Conservation (phyloP, 2,329 filamentous ascomycete species). For the Colletotrichum godetiae region DNA sequence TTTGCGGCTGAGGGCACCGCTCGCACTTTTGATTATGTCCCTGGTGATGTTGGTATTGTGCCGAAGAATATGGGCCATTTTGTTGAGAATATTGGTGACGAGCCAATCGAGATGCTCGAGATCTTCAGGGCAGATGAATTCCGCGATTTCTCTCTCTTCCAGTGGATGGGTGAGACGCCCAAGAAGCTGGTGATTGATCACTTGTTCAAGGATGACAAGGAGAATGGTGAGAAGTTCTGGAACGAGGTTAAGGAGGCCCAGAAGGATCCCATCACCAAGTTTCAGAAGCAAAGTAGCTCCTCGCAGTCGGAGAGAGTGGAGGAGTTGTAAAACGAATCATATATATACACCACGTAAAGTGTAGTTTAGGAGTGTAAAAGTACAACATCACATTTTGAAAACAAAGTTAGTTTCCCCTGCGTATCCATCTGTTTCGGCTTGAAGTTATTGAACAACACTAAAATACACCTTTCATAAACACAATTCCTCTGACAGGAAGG, state of each 20-base stretch:
- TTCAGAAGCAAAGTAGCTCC: background rate
- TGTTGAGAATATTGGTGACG: slow-evolving; percentile 84
- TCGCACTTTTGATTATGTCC: slow-evolving; percentile 79
- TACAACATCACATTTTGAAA: background rate
- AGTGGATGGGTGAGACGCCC: slow-evolving; percentile 81
- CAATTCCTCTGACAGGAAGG: slow-evolving; percentile 38
- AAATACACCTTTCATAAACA: background rate
- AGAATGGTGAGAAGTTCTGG: slow-evolving; percentile 72
- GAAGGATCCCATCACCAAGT: slow-evolving; percentile 64
- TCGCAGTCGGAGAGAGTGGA: background rate
- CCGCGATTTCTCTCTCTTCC: slow-evolving; percentile 78
- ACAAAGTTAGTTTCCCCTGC: no score
- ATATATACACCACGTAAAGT: background rate
- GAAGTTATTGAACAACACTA: no score
- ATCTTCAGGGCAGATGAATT: slow-evolving; percentile 80
- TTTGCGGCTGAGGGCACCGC: slow-evolving; percentile 77
- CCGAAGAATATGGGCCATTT: slow-evolving; percentile 84
- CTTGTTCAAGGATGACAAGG: slow-evolving; percentile 70
- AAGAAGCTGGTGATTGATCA: slow-evolving; percentile 74
- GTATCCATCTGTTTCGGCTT: no score
- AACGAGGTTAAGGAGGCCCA: slow-evolving; percentile 70
- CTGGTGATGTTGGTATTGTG: slow-evolving; percentile 82
- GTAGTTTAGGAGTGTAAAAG: background rate
- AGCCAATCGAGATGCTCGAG: slow-evolving; percentile 80
- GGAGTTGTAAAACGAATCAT: background rate